phyloP scores from a whole-genome alignment of 2,329 filamentous ascomycete species.

The Fusarium sp. region DNA sequence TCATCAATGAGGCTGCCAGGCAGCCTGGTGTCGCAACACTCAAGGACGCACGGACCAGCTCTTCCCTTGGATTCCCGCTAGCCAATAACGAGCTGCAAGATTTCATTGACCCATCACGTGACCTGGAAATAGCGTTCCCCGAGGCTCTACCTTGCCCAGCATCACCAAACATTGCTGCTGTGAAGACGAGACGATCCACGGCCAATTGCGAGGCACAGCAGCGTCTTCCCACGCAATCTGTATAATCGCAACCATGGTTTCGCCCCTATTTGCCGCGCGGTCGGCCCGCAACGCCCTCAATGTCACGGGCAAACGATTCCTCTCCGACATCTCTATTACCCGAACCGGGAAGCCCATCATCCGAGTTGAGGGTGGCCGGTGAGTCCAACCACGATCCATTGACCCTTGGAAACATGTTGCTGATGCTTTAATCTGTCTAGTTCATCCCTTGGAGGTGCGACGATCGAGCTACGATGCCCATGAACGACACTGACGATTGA shows the following conservation, averaged over 20 bases:
- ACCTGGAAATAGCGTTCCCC: slow-evolving; percentile 37
- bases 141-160: slow-evolving; percentile 40
- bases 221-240: slow-evolving; percentile 46
- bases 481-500: slow-evolving; percentile 46
- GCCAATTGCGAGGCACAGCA: slow-evolving; percentile 49
- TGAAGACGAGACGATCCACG: slow-evolving; percentile 40
- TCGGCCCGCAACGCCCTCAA: slow-evolving; percentile 61
- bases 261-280: slow-evolving; percentile 68
- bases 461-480: slow-evolving; percentile 20
- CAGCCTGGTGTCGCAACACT: slow-evolving; percentile 53
- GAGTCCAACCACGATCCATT: slow-evolving; percentile 52
- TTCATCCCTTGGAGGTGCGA: slow-evolving; percentile 85
- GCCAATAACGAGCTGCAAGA: slow-evolving; percentile 31
- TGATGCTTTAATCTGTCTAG: slow-evolving; percentile 62
- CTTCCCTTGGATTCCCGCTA: neutral
- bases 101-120: slow-evolving; percentile 46
- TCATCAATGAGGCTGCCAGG: slow-evolving; percentile 53
- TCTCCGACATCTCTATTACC: slow-evolving; percentile 91
- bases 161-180: slow-evolving; percentile 42
- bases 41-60: slow-evolving; percentile 40
- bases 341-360: slow-evolving; percentile 96
- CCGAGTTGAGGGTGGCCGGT: slow-evolving; percentile 90
- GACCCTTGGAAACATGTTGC: slow-evolving; percentile 23
- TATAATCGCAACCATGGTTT: slow-evolving; percentile 62
- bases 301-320: slow-evolving; percentile 62